A percentile compares a stretch with the other conserved stretches of the same genome.
Evolutionary conservation across 2,329 filamentous ascomycete species (phyloP).

Genomic region (Ophiocordyceps camponoti-floridani): DNA sequence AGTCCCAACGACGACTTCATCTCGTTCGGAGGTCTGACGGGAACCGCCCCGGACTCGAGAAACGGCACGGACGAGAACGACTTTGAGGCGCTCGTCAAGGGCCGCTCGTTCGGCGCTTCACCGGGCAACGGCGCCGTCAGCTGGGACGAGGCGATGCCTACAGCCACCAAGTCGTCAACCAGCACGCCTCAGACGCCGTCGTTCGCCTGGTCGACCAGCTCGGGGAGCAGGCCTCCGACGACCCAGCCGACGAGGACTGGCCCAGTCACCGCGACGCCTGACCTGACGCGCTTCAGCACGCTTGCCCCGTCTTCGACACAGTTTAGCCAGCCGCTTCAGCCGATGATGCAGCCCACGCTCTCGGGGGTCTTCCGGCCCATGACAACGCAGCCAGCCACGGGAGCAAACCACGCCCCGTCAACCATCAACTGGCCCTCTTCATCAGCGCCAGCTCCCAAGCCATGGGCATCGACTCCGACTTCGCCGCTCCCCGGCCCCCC

Average conservation of each 20-base stretch:
- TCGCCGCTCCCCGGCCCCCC: no score
- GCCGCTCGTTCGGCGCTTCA: constrained; percentile 21
- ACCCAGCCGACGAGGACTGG: constrained; percentile 14
- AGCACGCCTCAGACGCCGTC: constrained; percentile 25
- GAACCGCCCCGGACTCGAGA: constrained; percentile 33
- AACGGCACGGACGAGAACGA: constrained; percentile 46
- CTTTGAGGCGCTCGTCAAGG: constrained; percentile 82
- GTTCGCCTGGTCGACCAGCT: constrained; percentile 44
- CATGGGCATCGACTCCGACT: constrained; percentile 20
- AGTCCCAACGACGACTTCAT: constrained; percentile 47
- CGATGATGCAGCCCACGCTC: constrained; percentile 15
- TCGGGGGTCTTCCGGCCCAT: not conserved
- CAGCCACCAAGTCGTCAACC: constrained; percentile 13
- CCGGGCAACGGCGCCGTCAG: constrained; percentile 23
- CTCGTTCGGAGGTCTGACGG: constrained; percentile 50
- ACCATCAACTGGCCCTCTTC: constrained; percentile 34
- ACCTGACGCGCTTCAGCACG: constrained; percentile 34
- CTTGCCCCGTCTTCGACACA: constrained; percentile 43
- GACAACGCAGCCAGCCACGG: not conserved
- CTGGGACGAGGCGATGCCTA: constrained; percentile 30
- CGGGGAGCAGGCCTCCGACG: constrained; percentile 16
- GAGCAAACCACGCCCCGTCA: constrained; percentile 8
- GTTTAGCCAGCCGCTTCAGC: constrained; percentile 38
- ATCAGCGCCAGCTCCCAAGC: constrained; percentile 21
- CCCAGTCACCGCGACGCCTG: constrained; percentile 41